Conservation (phyloP, 2,329 filamentous ascomycete species). For the Pseudophaeomoniella oleicola region DNA sequence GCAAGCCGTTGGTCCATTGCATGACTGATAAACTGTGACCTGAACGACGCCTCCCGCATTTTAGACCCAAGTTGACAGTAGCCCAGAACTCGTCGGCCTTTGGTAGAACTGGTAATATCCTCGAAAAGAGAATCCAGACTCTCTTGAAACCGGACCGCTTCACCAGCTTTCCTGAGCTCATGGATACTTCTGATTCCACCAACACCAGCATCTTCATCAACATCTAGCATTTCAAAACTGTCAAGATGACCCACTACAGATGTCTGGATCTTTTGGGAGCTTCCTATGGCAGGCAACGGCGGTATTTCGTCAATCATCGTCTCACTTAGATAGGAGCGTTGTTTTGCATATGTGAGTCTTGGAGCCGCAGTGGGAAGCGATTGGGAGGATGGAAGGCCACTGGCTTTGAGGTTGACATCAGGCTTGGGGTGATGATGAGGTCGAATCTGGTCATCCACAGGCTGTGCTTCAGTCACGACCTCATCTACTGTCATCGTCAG, state of each 20-base stretch:
- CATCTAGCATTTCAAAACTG: conserved; percentile 15
- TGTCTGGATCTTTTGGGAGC: background rate
- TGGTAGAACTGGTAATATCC: conserved; percentile 35
- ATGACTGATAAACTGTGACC: conserved; percentile 52
- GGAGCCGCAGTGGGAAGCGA: conserved; percentile 16
- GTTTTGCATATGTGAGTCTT: conserved; percentile 43
- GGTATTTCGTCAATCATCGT: conserved; percentile 20
- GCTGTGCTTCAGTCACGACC: background rate
- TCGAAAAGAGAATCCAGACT: conserved; percentile 43
- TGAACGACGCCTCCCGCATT: conserved; percentile 27
- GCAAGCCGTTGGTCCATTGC: conserved; percentile 57
- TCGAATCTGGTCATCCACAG: background rate
- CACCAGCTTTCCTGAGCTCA: conserved; percentile 44
- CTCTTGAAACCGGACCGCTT: conserved; percentile 40
- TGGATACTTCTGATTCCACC: conserved; percentile 39
- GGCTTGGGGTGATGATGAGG: background rate
- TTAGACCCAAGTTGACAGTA: conserved; percentile 42
- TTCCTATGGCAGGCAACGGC: background rate
- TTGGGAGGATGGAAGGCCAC: too few species aligned
- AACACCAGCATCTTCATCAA: conserved; percentile 29
- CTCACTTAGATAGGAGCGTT: conserved; percentile 46
- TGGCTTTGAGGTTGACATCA: background rate
- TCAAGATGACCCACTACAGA: background rate
- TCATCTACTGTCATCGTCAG: background rate
- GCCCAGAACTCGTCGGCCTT: conserved; percentile 30